Evolutionary conservation across 2,329 filamentous ascomycete species (phyloP).

Genomic region (Hypoxylon sp.): DNA sequence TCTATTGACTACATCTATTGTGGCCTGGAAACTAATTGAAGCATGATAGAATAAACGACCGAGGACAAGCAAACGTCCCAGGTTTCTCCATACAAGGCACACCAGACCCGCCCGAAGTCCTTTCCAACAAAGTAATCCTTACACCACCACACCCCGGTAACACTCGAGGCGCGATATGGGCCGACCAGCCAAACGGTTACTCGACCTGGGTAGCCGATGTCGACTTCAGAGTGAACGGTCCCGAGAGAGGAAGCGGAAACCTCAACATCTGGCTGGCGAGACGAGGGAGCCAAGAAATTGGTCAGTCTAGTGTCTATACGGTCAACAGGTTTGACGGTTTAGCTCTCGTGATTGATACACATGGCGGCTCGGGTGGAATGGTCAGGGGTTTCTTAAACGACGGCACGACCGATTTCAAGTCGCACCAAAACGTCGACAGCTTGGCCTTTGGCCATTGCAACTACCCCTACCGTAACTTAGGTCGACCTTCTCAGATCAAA

Average conservation of each 20-base stretch:
- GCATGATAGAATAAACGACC: conserved; percentile 68
- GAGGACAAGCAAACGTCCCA: conserved; percentile 61
- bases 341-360: conserved; percentile 83
- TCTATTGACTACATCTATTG: conserved; percentile 8
- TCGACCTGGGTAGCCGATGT: conserved; percentile 84
- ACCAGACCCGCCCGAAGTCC: conserved; percentile 65
- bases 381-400: conserved; percentile 95
- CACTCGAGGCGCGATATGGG: conserved; percentile 84
- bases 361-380: conserved; percentile 79
- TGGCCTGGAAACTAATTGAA: conserved; percentile 27
- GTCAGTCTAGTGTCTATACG: conserved; percentile 82
- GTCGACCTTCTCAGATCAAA: conserved; percentile 81
- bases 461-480: conserved; percentile 90
- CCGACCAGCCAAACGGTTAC: conserved; percentile 67
- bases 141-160: conserved; percentile 90
- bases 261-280: conserved; percentile 91
- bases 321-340: conserved; percentile 89
- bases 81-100: conserved; percentile 64
- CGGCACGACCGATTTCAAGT: conserved; percentile 79
- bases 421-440: conserved; percentile 78
- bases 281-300: conserved; percentile 71
- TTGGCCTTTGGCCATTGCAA: conserved; percentile 94
- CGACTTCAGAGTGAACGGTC: conserved; percentile 86
- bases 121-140: conserved; percentile 91
- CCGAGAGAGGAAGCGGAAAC: conserved; percentile 86